Percentiles rank a stretch among this genome's conserved stretches.
These are phyloP conservation scores for Aspergillus quadricinctus DNA, from an alignment of 2,329 filamentous ascomycete genomes.

Conservation along the genomic window DNA sequence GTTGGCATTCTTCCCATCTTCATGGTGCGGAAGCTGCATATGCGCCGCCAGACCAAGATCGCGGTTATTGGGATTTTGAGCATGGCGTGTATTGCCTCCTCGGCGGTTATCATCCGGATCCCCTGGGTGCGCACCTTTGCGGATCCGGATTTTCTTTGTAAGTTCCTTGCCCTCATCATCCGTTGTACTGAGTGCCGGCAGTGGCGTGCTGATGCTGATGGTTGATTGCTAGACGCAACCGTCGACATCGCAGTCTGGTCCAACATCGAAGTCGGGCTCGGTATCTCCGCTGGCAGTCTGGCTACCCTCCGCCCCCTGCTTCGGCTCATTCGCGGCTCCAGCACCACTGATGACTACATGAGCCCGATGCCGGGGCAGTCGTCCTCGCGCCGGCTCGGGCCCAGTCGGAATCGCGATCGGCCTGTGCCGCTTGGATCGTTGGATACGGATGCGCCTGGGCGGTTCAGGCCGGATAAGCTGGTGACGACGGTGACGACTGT, in stretches of 20 bases:
- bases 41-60: slow-evolving; percentile 50
- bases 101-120: slow-evolving; percentile 44
- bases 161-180: no score
- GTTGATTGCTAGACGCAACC: slow-evolving; percentile 26
- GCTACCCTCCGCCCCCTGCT: slow-evolving; percentile 48
- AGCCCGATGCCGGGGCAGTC: slow-evolving; percentile 17
- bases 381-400: slow-evolving; percentile 15
- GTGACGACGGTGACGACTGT: slow-evolving; percentile 28
- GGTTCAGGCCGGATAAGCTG: slow-evolving; percentile 27
- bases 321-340: slow-evolving; percentile 25
- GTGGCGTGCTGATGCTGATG: no score
- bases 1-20: slow-evolving; percentile 51
- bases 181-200: no score
- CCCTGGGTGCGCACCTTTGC: slow-evolving; percentile 36
- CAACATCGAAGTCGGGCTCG: slow-evolving; percentile 30
- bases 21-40: slow-evolving; percentile 53
- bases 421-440: slow-evolving; percentile 24
- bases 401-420: slow-evolving; percentile 14
- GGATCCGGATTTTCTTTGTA: slow-evolving; percentile 36
- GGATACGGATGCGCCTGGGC: slow-evolving; percentile 13
- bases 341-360: slow-evolving; percentile 15
- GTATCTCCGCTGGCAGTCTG: slow-evolving; percentile 44
- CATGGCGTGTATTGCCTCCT: slow-evolving; percentile 52
- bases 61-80: slow-evolving; percentile 51
- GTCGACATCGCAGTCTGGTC: slow-evolving; percentile 42